A percentile compares a stretch with the other conserved stretches of the same genome.
Conservation (phyloP, 108 stramenopile species). For the Fistulifera solaris region DNA sequence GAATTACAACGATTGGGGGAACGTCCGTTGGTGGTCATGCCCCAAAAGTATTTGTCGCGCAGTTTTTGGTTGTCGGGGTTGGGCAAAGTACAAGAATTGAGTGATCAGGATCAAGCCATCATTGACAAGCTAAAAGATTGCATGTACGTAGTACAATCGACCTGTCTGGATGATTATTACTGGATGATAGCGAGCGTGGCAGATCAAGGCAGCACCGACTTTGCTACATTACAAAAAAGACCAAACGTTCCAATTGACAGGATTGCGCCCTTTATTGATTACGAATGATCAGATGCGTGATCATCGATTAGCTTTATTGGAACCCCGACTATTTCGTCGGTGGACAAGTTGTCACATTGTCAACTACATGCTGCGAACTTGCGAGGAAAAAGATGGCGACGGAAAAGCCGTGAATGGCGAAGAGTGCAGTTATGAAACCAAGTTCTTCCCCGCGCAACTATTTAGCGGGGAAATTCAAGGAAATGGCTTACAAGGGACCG, state of each 20-base stretch:
- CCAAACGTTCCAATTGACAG: conserved; percentile 30
- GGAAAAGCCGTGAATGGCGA: conserved; percentile 9
- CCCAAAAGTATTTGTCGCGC: conserved; percentile 58
- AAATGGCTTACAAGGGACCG: conserved; percentile 14
- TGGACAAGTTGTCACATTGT: conserved; percentile 80
- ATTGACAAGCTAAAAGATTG: conserved; percentile 27
- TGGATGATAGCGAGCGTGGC: conserved; percentile 81
- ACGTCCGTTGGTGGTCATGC: conserved; percentile 68
- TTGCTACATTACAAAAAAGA: conserved; percentile 12
- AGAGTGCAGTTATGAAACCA: conserved; percentile 20
- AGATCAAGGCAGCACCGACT: conserved; percentile 31
- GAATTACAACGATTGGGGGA: conserved; percentile 61
- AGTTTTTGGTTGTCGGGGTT: conserved; percentile 29
- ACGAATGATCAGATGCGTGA: conserved; percentile 85
- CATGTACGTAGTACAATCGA: conserved; percentile 44
- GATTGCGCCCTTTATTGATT: conserved; percentile 66
- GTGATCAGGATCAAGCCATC: conserved; percentile 24
- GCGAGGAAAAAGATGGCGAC: conserved; percentile 44
- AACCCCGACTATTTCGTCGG: conserved; percentile 68
- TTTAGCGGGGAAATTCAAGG: conserved; percentile 84
- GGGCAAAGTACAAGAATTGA: conserved; percentile 30
- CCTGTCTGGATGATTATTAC: conserved; percentile 74
- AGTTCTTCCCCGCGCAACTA: conserved; percentile 61
- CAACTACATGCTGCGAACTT: conserved; percentile 67
- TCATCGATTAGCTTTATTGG: conserved; percentile 68